Evolutionary conservation across 2,329 filamentous ascomycete species (phyloP).

Genomic region (Ascochyta fabae): DNA sequence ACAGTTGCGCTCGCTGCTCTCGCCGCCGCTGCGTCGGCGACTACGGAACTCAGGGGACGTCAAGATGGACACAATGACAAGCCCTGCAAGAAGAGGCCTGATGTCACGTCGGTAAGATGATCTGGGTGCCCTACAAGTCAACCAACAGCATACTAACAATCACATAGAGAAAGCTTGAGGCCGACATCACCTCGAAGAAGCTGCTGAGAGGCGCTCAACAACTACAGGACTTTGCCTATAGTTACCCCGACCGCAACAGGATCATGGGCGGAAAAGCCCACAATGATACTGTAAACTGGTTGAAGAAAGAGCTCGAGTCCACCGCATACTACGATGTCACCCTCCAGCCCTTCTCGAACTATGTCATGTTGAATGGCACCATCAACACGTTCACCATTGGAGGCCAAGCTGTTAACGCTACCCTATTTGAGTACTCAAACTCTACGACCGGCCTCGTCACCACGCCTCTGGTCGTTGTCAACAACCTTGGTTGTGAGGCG

Average conservation of each 20-base stretch:
- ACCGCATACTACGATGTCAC: conserved; percentile 48
- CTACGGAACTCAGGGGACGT: conserved; percentile 17
- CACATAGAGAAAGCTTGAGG: conserved; percentile 35
- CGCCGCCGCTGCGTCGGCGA: conserved; percentile 26
- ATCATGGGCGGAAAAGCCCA: conserved; percentile 48
- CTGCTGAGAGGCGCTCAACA: conserved; percentile 39
- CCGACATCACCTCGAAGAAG: conserved; percentile 33
- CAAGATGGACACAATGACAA: conserved; percentile 23
- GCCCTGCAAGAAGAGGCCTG: conserved; percentile 24
- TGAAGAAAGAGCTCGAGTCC: conserved; percentile 40
- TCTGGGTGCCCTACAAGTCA: neutral
- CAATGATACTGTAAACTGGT: conserved; percentile 49
- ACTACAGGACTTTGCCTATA: conserved; percentile 50
- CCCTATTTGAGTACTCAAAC: conserved; percentile 35
- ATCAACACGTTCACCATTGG: conserved; percentile 31
- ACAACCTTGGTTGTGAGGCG: conserved; percentile 42
- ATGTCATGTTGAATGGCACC: conserved; percentile 30
- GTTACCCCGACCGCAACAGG: conserved; percentile 45
- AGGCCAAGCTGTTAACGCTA: conserved; percentile 19
- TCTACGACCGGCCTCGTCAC: conserved; percentile 31
- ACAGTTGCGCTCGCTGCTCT: conserved; percentile 32
- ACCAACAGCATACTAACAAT: conserved; percentile 13
- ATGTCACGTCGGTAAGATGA: conserved; percentile 31
- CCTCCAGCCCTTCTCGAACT: conserved; percentile 35
- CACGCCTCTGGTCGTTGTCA: conserved; percentile 34